Conservation (phyloP, 352 stramenopile species). For the Pythium guiyangense region DNA sequence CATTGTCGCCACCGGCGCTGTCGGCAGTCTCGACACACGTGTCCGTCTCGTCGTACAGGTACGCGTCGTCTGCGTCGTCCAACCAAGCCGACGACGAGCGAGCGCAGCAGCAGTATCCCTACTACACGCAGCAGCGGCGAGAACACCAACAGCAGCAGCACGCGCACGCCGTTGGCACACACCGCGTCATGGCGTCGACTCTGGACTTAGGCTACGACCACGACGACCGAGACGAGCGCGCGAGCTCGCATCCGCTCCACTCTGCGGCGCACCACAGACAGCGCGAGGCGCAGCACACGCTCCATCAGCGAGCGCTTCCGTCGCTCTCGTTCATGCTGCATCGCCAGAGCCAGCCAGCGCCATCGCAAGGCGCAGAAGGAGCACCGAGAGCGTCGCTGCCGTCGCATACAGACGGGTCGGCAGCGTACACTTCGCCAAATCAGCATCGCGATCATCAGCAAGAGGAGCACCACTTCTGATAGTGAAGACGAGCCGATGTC, state of each 20-base stretch:
- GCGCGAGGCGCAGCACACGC: not conserved
- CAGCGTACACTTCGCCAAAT: not conserved
- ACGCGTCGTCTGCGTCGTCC: not conserved
- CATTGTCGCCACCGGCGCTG: slow-evolving; percentile 1
- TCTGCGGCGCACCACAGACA: not conserved
- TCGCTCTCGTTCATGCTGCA: slow-evolving; percentile 37
- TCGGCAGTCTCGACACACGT: slow-evolving; percentile 6
- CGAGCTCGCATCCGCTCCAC: not conserved
- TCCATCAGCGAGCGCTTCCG: slow-evolving; percentile 17
- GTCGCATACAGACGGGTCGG: not conserved
- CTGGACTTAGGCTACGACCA: slow-evolving; percentile 6
- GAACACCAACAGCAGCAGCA: slow-evolving; percentile 2
- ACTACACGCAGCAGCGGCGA: not conserved
- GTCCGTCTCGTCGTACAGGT: slow-evolving; percentile 9
- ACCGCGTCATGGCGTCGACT: slow-evolving; percentile 9
- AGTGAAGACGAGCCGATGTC: not conserved
- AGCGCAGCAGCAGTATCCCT: not conserved
- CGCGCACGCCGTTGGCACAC: not conserved
- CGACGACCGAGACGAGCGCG: not conserved
- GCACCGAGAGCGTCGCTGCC: not conserved
- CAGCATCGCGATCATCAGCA: not conserved
- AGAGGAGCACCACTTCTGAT: not conserved
- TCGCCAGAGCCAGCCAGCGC: slow-evolving; percentile 22
- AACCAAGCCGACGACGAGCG: slow-evolving; percentile 1
- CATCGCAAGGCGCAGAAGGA: not conserved